phyloP scores from a whole-genome alignment of 257 asterid genomes.

The Solanum sejunctum region DNA sequence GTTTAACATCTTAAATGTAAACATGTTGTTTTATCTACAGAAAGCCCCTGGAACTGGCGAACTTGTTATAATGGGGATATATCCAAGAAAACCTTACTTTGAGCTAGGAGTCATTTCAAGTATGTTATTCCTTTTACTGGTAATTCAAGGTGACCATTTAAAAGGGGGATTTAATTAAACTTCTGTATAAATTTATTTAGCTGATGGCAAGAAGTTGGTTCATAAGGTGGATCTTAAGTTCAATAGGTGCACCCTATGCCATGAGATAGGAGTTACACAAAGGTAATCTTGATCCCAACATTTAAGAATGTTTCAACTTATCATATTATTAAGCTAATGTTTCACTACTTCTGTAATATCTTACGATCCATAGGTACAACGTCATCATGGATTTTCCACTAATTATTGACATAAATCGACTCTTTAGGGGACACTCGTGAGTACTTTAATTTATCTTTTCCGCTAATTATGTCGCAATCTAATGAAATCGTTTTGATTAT shows the following conservation, averaged over 20 bases:
- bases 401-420: slow-evolving; percentile 37
- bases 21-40: slow-evolving; percentile 8
- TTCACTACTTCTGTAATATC: background rate
- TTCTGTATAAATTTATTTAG: slow-evolving; percentile 4
- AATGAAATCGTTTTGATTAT: background rate
- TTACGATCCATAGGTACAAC: slow-evolving; percentile 24
- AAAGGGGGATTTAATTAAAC: background rate
- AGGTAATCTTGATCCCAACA: slow-evolving; percentile 10
- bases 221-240: slow-evolving; percentile 54
- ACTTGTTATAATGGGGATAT: slow-evolving; percentile 49
- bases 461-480: background rate
- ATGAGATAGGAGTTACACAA: slow-evolving; percentile 48
- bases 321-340: background rate
- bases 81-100: slow-evolving; percentile 39
- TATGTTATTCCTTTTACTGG: background rate
- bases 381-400: slow-evolving; percentile 62
- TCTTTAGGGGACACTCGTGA: slow-evolving; percentile 1
- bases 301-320: background rate
- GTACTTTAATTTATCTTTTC: background rate
- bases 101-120: slow-evolving; percentile 68
- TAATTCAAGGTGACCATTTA: background rate
- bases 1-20: background rate
- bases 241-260: slow-evolving; percentile 49
- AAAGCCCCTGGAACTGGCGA: slow-evolving; percentile 50
- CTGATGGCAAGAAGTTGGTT: slow-evolving; percentile 42